These are phyloP conservation scores for Psilocybe tampanensis DNA, from an alignment of 768 basidiomycete species.

Conservation along the genomic window DNA sequence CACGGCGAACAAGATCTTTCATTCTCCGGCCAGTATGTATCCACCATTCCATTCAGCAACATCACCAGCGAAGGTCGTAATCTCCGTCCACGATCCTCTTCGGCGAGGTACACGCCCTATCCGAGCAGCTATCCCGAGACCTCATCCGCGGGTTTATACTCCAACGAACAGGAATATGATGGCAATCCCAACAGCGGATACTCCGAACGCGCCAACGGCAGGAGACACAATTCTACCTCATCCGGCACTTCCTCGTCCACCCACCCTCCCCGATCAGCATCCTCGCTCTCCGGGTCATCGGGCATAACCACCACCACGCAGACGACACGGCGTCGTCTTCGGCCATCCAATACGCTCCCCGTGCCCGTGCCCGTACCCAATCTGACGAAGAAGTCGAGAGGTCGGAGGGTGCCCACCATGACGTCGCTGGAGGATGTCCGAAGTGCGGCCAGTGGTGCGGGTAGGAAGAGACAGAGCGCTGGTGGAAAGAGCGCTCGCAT, in stretches of 20 bases:
- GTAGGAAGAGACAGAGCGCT: slow-evolving; percentile 37
- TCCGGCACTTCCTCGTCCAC: slow-evolving; percentile 11
- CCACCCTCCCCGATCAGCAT: slow-evolving; percentile 7
- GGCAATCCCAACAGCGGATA: slow-evolving; percentile 3
- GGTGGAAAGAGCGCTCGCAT: slow-evolving; percentile 42
- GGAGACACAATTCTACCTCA: slow-evolving; percentile 10
- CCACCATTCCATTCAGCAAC: slow-evolving; percentile 8
- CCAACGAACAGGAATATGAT: slow-evolving; percentile 6
- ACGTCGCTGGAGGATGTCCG: slow-evolving; percentile 36
- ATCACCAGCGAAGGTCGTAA: slow-evolving; percentile 22
- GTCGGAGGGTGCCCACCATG: slow-evolving; percentile 63
- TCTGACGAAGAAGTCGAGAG: slow-evolving; percentile 72
- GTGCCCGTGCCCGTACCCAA: slow-evolving; percentile 68
- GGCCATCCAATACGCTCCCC: slow-evolving; percentile 32
- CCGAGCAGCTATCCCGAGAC: slow-evolving; percentile 14
- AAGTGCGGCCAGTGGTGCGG: slow-evolving; percentile 34
- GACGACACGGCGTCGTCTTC: slow-evolving; percentile 15
- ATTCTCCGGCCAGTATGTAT: slow-evolving; percentile 5
- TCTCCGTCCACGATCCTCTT: slow-evolving; percentile 27
- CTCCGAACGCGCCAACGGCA: slow-evolving; percentile 3
- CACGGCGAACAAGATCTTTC: slow-evolving; percentile 2
- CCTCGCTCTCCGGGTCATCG: slow-evolving; percentile 11
- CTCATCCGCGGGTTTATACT: neutral
- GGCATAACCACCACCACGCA: slow-evolving; percentile 11
- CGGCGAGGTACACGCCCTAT: slow-evolving; percentile 27